phyloP scores from a whole-genome alignment of 495 filamentous ascomycete species.

The Echria macrotheca region DNA sequence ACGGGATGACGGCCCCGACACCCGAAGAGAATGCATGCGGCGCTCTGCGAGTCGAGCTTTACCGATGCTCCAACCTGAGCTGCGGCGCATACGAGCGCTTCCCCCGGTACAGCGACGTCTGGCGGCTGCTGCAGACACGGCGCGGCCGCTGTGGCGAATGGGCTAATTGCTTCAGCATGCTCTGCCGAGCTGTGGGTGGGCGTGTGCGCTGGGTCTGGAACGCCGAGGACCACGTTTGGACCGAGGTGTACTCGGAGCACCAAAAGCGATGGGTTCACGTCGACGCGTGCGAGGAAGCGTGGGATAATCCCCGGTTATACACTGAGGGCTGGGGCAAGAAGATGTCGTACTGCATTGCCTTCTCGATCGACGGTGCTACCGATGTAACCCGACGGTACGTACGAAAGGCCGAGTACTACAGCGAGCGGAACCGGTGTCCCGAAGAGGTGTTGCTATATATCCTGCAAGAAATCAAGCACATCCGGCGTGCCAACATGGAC shows the following conservation, averaged over 20 bases:
- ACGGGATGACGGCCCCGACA: conserved; percentile 75
- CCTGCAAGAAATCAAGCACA: conserved; percentile 78
- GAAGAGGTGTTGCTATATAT: conserved; percentile 89
- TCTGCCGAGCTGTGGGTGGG: conserved; percentile 85
- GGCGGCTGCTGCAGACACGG: conserved; percentile 80
- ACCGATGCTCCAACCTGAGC: conserved; percentile 65
- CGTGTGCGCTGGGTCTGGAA: conserved; percentile 99
- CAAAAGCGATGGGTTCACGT: conserved; percentile 95
- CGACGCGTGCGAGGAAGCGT: conserved; percentile 88
- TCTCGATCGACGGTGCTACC: conserved; percentile 89
- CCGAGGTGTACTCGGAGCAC: conserved; percentile 93
- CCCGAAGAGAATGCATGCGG: conserved; percentile 86
- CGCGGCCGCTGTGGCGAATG: conserved; percentile 89
- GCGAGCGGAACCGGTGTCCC: conserved; percentile 64
- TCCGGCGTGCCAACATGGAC: conserved; percentile 69
- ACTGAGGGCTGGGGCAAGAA: conserved; percentile 92
- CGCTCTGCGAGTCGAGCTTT: conserved; percentile 81
- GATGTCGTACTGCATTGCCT: conserved; percentile 94
- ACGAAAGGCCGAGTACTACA: conserved; percentile 69
- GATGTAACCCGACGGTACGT: conserved; percentile 97
- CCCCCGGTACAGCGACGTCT: conserved; percentile 92
- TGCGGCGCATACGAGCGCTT: conserved; percentile 83
- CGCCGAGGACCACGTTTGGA: conserved; percentile 95
- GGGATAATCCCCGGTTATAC: conserved; percentile 92
- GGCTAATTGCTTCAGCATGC: conserved; percentile 98